These are phyloP conservation scores for Phytophthora citricola DNA, from an alignment of 352 stramenopile species.

Conservation along the genomic window DNA sequence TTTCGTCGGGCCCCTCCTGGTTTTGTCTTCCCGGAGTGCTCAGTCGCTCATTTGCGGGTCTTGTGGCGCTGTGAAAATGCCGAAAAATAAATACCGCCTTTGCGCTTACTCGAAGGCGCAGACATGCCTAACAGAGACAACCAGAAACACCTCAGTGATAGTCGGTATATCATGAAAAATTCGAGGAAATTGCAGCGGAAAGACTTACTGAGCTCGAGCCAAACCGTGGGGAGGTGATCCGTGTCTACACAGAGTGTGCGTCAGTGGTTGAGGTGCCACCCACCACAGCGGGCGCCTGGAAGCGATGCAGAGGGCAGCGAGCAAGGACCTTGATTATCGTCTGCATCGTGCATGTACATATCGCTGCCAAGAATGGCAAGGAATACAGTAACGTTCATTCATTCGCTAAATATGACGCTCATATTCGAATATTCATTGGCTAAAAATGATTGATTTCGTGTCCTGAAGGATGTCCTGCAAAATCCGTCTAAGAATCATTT, in stretches of 20 bases:
- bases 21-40: constrained; percentile 13
- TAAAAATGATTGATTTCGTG: no score
- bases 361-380: no score
- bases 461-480: no score
- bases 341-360: no score
- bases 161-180: constrained; percentile 23
- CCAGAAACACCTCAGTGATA: constrained; percentile 15
- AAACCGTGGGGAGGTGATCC: constrained; percentile 1
- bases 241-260: constrained; percentile 3
- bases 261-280: constrained; percentile 1
- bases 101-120: background rate
- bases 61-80: constrained; percentile 14
- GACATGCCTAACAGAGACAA: constrained; percentile 24
- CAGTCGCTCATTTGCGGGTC: constrained; percentile 7
- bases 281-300: constrained; percentile 1
- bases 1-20: constrained; percentile 14
- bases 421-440: no score
- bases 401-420: no score
- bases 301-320: constrained; percentile 17
- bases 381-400: no score
- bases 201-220: constrained; percentile 6
- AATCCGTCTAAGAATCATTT: no score
- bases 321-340: background rate
- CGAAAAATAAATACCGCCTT: constrained; percentile 1
- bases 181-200: constrained; percentile 7